Base-by-base conservation (phyloP, 1,284 basidiomycete genomes). In the Jaminaea rosea region DNA sequence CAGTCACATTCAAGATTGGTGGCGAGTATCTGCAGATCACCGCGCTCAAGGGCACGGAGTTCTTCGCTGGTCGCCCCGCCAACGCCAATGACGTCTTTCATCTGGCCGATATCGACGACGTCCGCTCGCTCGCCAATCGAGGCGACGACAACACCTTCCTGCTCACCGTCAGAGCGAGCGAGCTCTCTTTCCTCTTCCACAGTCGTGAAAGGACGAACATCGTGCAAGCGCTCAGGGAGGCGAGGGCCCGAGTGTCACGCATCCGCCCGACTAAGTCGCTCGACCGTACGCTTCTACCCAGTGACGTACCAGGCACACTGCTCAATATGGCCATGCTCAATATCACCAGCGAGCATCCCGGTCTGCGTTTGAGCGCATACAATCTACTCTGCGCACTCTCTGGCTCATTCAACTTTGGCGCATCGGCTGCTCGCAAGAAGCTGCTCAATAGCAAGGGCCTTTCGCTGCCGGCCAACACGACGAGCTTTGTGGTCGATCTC, bases 281-380 rank as follows among this genome's bases (percentile, higher is more conserved):
- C 15, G 65, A 70, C 19, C 60, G 67, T 3, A 60, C 59, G 11
- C 37, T 68, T 29, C 57, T 65, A 28, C 67, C 67, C 9, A 64
- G 60, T 44, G 67, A 68, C 28, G 67, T 70, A 17, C 67, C 67
- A 8, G 67, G 67, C 28, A 68, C 66, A 23, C 50, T 70, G 54
- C 62, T 70, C 49, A 70, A 70, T 54, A 70, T 70, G 64, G 67
- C 67, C 13, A 63, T 70, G 66, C 62, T 68, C 64, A 70, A 70
- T 53, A 63, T 65, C 47, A 68, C 63, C 47, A 67, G 64, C 52
- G 56, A 53, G 27, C 61, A 68, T 36, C 53, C 56, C 19, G 52
- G 53, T 13, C 49, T 70, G 21, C 55, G 67, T 26, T 46, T 65
- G n/a, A 58, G 63, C 36, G 67, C 67, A 1, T 70, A 70, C 57